phyloP scores from a whole-genome alignment of 1,284 basidiomycete species.

The Rhodotorula sp. region DNA sequence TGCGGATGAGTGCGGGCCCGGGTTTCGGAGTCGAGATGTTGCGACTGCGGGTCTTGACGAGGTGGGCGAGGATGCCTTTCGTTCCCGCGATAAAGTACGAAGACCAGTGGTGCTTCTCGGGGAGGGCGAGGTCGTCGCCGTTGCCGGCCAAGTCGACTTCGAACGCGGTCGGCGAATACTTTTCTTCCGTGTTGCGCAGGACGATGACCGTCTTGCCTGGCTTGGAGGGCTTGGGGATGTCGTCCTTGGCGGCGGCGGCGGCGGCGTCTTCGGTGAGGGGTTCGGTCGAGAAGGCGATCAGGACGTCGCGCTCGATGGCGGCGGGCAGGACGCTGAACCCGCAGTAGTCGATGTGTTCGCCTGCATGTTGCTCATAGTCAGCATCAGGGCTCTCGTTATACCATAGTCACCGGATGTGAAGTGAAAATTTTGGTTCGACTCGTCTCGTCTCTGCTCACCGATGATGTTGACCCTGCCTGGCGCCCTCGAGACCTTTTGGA shows the following conservation, averaged over 20 bases:
- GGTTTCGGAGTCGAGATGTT: neutral
- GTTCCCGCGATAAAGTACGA: constrained; percentile 82
- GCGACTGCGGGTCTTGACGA: constrained; percentile 42
- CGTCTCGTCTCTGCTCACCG: constrained; percentile 20
- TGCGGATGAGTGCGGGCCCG: constrained; percentile 16
- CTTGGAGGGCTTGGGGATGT: constrained; percentile 53
- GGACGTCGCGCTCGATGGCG: constrained; percentile 78
- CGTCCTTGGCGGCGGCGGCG: no score
- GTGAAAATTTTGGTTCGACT: no score
- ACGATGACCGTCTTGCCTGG: constrained; percentile 31
- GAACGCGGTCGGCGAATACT: constrained; percentile 56
- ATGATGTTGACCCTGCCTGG: constrained; percentile 66
- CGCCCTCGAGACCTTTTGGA: constrained; percentile 70
- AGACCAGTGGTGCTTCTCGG: constrained; percentile 71
- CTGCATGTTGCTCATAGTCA: constrained; percentile 49
- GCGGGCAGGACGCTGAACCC: constrained; percentile 67
- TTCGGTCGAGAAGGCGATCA: constrained; percentile 64
- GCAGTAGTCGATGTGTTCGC: constrained; percentile 83
- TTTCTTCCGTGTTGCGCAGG: constrained; percentile 58
- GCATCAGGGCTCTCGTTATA: no score
- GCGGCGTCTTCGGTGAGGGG: neutral
- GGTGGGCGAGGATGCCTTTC: constrained; percentile 69
- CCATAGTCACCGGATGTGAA: no score
- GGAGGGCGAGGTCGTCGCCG: constrained; percentile 62
- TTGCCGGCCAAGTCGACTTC: constrained; percentile 53